Conservation (phyloP, 257 asterid species). For the Gentiana straminea region DNA sequence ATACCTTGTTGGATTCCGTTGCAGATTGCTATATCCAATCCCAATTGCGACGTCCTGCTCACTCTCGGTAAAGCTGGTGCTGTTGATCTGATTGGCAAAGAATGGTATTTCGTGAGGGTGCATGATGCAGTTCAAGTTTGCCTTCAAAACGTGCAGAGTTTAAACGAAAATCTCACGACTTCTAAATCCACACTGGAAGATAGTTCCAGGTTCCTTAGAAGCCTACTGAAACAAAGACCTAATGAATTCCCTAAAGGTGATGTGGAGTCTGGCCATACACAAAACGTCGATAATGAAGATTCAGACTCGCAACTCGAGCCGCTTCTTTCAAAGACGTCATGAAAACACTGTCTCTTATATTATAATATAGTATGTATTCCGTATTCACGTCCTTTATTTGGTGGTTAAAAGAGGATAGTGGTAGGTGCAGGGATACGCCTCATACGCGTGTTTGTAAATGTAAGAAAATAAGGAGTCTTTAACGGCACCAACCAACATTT, state of each 20-base stretch:
- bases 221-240: constrained; percentile 36
- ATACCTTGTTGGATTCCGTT: background rate
- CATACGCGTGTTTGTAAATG: too few relatives aligned
- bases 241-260: constrained; percentile 39
- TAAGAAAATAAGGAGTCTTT: background rate
- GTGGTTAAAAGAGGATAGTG: background rate
- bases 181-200: constrained; percentile 28
- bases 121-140: constrained; percentile 96
- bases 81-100: constrained; percentile 72
- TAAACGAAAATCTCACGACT: constrained; percentile 29
- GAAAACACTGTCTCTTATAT: constrained; percentile 14
- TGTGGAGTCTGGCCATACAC: constrained; percentile 52
- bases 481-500: too few relatives aligned
- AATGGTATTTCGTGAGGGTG: constrained; percentile 87
- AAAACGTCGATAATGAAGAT: constrained; percentile 13
- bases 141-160: constrained; percentile 55
- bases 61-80: constrained; percentile 62
- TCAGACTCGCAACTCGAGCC: constrained; percentile 48
- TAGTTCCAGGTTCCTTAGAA: constrained; percentile 34
- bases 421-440: background rate
- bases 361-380: background rate
- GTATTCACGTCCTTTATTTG: background rate
- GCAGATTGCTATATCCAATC: constrained; percentile 90
- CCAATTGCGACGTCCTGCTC: constrained; percentile 65
- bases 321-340: constrained; percentile 39